Evolutionary conservation across 2,329 filamentous ascomycete species (phyloP), one percentile per base, ranked within the genome.

Genomic region (Mycosphaerelloides madeirae): DNA sequence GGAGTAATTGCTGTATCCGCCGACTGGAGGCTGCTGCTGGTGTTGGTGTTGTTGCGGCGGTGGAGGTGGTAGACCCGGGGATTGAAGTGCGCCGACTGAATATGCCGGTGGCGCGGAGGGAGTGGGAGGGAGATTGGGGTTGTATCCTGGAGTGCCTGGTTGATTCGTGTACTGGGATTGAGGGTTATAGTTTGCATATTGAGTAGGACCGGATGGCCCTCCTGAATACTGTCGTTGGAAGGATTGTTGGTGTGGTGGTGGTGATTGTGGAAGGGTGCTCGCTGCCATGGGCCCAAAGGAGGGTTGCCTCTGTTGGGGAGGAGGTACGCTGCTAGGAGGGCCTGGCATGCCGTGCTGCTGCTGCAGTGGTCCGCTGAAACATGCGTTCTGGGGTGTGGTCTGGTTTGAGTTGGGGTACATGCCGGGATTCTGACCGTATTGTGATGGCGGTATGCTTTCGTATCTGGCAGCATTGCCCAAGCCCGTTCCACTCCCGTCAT

Each of bases 1-100:
- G 31, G 62, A 63, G 56, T 78, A 84, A 49, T 77, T 74, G 15
- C 78, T 67, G 59, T 75, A 84, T 1, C 79, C 80, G 3, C 48
- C 49, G n/a, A 54, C 22, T 6, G 52, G 53, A 3, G 48, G 45
- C 22, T 50, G 49, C 28, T 53, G 55, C 19, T 57, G 56, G 25
- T 52, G 71, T 2, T 60, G 50, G 7, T 50, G 53, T 16, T 48
- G 49, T 8, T 60, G 50, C 57, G 61, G 59, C 25, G 57, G 58
- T 25, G 63, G 65, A 5, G 65, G 64, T 29, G 64, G 58, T 31
- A 67, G 62, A 9, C 63, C 65, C 9, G 68, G 68, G 2, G 68
- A 68, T 20, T 65, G 61, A 13, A 68, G 44, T n/a, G 65, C 61
- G 6, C 59, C 62, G 38, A 53, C 60, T 53, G 46, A 64, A 58